A percentile compares a stretch with the other conserved stretches of the same genome.
phyloP scores from a whole-genome alignment of 306 rosid species.

The Dryas drummondii region DNA sequence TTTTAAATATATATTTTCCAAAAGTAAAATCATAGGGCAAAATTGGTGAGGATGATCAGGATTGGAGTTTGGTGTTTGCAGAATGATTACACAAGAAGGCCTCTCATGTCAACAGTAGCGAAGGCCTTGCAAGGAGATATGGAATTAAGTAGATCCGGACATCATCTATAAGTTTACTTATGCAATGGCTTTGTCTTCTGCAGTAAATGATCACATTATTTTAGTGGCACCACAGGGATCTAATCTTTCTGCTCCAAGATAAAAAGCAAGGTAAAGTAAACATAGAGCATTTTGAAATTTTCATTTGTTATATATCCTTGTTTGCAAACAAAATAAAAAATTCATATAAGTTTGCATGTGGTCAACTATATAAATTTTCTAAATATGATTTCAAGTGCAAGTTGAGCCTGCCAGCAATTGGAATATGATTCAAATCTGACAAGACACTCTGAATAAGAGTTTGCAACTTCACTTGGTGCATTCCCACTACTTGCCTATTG shows the following conservation, averaged over 20 bases:
- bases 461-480: no score
- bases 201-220: background rate
- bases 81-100: slow-evolving; percentile 14
- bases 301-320: no score
- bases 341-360: no score
- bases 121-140: slow-evolving; percentile 17
- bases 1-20: no score
- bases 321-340: no score
- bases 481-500: no score
- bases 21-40: slow-evolving; percentile 10
- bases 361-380: no score
- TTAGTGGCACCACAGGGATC: slow-evolving; percentile 13
- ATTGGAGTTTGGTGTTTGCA: slow-evolving; percentile 25
- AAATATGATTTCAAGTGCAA: no score
- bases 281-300: no score
- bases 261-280: background rate
- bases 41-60: slow-evolving; percentile 21
- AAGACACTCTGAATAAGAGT: no score
- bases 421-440: background rate
- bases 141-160: slow-evolving; percentile 6
- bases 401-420: background rate
- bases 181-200: slow-evolving; percentile 12
- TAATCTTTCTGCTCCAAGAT: slow-evolving; percentile 12
- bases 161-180: slow-evolving; percentile 12
- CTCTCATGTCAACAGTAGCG: slow-evolving; percentile 18